Base-by-base conservation (phyloP, 2,329 filamentous ascomycete species). In the Cladosporium cucumerinum region DNA sequence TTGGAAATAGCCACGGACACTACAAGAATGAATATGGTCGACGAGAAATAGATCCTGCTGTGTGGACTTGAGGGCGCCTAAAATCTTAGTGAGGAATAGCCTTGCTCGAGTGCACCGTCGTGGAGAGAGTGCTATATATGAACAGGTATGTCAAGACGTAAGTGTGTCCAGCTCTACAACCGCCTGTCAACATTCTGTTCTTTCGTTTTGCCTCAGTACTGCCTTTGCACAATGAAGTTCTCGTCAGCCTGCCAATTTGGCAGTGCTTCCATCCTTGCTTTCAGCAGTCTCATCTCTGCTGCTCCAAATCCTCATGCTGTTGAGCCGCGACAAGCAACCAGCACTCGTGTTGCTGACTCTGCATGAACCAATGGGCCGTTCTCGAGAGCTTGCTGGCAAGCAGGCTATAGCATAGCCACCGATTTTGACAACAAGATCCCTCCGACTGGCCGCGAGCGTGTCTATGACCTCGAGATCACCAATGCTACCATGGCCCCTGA, bases 401-500 rank as follows among this genome's bases (percentile, higher is more conserved):
- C 61, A 6, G 70, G 69, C 11, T 74, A 67, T 52, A 66, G 67
- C 26, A 74, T 77, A 48, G 69, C 72, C 32, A 76, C 75, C 18
- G 74, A 77, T 61, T 75, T 75, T 25, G 73, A 77, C 65, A 68
- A 69, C 26, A 66, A 71, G 32, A 75, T 70, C 67, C 75, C 75
- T 0, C 72, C 66, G 43, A 76, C 73, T 7, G 72, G 73, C 23
- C 66, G 66, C 8, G 74, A 72, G 11, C 72, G 74, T 11, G 63
- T 63, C 16, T 83, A 82, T 66, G 74, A 77, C 55, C 72, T 81
- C 30, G 75, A 78, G 25, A 76, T 82, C 61, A 76, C 77, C 8
- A 80, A 81, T 61, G 74, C 70, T 1, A 82, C 79, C 5, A 66
- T 80, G 62, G 71, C 79, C 10, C 81, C 79, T 0, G 82, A 84